phyloP scores from a whole-genome alignment of 495 filamentous ascomycete genomes.

The Entonaema liquescens region DNA sequence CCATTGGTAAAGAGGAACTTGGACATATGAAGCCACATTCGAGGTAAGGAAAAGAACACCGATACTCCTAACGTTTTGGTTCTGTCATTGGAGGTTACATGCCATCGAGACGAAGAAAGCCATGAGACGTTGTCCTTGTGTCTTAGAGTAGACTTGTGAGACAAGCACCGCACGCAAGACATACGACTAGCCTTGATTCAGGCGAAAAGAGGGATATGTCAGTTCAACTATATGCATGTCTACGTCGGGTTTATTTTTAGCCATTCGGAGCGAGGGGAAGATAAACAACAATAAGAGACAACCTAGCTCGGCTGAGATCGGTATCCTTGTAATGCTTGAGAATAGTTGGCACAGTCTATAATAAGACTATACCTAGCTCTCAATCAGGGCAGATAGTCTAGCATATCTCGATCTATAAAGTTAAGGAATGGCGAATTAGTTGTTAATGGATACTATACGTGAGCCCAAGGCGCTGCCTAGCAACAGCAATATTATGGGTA shows the following conservation, averaged over 20 bases:
- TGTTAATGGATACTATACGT: too few species aligned
- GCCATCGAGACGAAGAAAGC: background rate
- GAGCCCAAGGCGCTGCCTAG: too few species aligned
- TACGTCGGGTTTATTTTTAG: background rate
- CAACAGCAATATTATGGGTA: too few species aligned
- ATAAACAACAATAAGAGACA: background rate
- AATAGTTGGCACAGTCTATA: too few species aligned
- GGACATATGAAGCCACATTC: background rate
- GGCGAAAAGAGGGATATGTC: background rate
- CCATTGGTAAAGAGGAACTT: background rate
- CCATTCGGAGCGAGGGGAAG: background rate
- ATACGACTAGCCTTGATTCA: background rate
- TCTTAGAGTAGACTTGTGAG: slow-evolving; percentile 2
- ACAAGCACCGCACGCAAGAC: slow-evolving; percentile 13
- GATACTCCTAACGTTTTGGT: background rate
- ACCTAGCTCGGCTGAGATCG: too few species aligned
- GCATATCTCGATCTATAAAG: too few species aligned
- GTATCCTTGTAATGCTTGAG: too few species aligned
- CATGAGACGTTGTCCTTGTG: background rate
- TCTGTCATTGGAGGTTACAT: background rate
- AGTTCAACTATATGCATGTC: background rate
- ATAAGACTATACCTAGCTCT: too few species aligned
- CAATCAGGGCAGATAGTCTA: too few species aligned
- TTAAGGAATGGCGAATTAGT: too few species aligned
- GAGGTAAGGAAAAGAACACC: background rate